Evolutionary conservation across 2,329 filamentous ascomycete species (phyloP).

Genomic region (Didymella sp.): DNA sequence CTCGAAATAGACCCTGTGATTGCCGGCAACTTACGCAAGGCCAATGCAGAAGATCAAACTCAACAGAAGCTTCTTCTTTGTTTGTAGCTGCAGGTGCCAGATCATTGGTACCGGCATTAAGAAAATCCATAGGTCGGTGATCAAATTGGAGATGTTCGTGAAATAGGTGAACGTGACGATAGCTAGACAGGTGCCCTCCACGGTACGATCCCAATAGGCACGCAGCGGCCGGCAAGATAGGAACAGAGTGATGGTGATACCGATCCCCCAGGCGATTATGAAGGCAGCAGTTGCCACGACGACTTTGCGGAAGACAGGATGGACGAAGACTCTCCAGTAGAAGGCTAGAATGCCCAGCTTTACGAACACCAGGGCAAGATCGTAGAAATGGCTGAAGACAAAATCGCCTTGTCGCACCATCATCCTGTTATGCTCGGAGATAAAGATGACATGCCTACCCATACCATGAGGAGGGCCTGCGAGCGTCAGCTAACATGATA

Average conservation of each 20-base stretch:
- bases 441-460: slow-evolving; percentile 42
- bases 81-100: slow-evolving; percentile 44
- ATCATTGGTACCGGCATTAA: slow-evolving; percentile 46
- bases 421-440: slow-evolving; percentile 34
- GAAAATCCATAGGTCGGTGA: slow-evolving; percentile 46
- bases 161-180: slow-evolving; percentile 44
- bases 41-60: slow-evolving; percentile 45
- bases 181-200: slow-evolving; percentile 37
- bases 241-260: slow-evolving; percentile 41
- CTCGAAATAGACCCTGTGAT: neutral
- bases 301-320: slow-evolving; percentile 38
- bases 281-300: slow-evolving; percentile 41
- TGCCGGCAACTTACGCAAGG: slow-evolving; percentile 36
- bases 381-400: slow-evolving; percentile 47
- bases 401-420: slow-evolving; percentile 47
- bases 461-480: slow-evolving; percentile 44
- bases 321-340: slow-evolving; percentile 44
- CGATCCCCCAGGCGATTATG: slow-evolving; percentile 41
- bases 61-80: slow-evolving; percentile 43
- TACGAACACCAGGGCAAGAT: slow-evolving; percentile 41
- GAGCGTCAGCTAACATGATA: slow-evolving; percentile 18
- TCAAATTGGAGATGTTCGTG: slow-evolving; percentile 45
- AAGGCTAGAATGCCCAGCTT: slow-evolving; percentile 46
- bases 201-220: slow-evolving; percentile 40
- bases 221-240: slow-evolving; percentile 40